A percentile compares a stretch with the other conserved stretches of the same genome.
Conservation (phyloP, 2,329 filamentous ascomycete species). For the Alternaria longipes region DNA sequence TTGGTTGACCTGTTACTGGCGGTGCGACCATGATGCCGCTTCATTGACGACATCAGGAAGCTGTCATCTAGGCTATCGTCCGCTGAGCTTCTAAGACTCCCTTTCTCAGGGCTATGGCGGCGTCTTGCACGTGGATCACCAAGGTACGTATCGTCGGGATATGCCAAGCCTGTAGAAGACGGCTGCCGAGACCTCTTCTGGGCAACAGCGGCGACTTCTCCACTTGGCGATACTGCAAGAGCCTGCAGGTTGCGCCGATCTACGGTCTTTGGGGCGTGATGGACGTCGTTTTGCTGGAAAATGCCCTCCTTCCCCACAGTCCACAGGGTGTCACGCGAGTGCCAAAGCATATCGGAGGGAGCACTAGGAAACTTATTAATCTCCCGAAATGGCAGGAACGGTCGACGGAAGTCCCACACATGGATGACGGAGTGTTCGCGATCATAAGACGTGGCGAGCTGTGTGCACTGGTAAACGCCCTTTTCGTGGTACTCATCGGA, state of each 20-base stretch:
- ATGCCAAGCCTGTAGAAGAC: slow-evolving; percentile 53
- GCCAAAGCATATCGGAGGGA: slow-evolving; percentile 70
- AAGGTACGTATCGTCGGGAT: slow-evolving; percentile 49
- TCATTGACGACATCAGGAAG: slow-evolving; percentile 60
- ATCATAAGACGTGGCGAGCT: slow-evolving; percentile 70
- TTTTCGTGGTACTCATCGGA: slow-evolving; percentile 61
- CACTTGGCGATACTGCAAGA: slow-evolving; percentile 65
- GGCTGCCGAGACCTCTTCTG: slow-evolving; percentile 60
- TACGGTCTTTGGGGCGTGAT: slow-evolving; percentile 66
- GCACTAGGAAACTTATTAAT: slow-evolving; percentile 64
- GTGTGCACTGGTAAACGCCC: slow-evolving; percentile 67
- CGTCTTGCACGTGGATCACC: slow-evolving; percentile 55
- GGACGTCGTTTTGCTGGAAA: slow-evolving; percentile 70
- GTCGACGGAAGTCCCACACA: slow-evolving; percentile 71
- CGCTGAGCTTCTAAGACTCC: slow-evolving; percentile 60
- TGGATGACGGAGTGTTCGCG: slow-evolving; percentile 68
- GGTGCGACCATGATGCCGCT: slow-evolving; percentile 58
- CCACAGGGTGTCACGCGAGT: slow-evolving; percentile 71
- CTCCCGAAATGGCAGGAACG: slow-evolving; percentile 69
- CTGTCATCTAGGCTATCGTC: slow-evolving; percentile 68
- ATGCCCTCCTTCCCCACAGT: slow-evolving; percentile 68
- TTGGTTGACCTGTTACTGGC: slow-evolving; percentile 60
- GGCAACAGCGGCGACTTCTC: slow-evolving; percentile 64
- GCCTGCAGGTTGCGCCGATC: slow-evolving; percentile 66
- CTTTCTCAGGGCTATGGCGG: slow-evolving; percentile 58